Evolutionary conservation across 2,329 filamentous ascomycete species (phyloP).

Genomic region (Aspergillus costaricaensis): DNA sequence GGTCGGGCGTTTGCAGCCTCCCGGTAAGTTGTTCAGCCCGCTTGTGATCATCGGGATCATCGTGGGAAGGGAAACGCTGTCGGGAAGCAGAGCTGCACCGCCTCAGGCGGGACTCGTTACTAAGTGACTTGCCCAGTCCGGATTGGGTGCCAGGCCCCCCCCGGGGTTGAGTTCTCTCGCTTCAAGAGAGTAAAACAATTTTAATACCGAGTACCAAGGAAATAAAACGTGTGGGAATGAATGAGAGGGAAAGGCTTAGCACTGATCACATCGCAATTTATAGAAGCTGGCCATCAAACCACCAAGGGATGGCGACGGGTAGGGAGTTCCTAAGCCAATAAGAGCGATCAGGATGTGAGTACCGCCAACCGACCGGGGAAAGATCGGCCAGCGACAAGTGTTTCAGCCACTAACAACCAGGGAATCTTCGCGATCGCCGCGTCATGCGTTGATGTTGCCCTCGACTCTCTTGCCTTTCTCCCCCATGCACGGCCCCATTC

Average conservation of each 20-base stretch:
- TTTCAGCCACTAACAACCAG: neutral
- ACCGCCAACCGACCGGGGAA: neutral
- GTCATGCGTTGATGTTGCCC: neutral
- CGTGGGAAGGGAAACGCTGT: neutral
- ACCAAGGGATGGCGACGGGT: neutral
- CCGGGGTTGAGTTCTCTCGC: too few species aligned
- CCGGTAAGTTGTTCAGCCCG: neutral
- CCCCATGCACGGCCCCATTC: neutral
- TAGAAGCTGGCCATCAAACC: neutral
- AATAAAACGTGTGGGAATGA: too few species aligned
- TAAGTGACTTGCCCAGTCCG: neutral
- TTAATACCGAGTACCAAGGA: too few species aligned
- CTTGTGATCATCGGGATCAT: constrained; percentile 3
- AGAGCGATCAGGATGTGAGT: neutral
- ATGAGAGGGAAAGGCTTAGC: neutral
- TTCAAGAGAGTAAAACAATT: too few species aligned
- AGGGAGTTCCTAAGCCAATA: neutral
- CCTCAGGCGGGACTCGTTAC: neutral
- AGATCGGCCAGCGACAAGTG: neutral
- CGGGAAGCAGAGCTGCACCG: neutral
- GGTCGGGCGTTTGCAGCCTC: neutral
- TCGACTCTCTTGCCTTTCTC: neutral
- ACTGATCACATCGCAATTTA: constrained; percentile 1
- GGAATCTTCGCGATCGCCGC: neutral
- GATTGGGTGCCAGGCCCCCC: neutral